These are phyloP conservation scores for Tricholoma terreum DNA, from an alignment of 768 basidiomycete genomes.

Conservation along the genomic window DNA sequence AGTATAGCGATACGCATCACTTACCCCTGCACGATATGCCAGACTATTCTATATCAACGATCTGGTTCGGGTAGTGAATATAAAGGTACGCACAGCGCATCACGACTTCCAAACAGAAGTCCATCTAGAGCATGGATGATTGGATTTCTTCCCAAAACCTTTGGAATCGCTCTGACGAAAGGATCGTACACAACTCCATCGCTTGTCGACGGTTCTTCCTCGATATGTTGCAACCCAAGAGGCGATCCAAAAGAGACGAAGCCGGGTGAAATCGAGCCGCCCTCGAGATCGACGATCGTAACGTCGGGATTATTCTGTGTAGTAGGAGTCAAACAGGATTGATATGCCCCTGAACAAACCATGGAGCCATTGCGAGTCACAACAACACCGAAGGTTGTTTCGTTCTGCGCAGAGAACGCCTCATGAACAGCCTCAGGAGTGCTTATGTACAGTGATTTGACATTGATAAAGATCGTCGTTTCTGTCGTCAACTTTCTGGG, in stretches of 20 bases:
- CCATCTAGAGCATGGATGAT: conserved; percentile 73
- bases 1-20: conserved; percentile 1
- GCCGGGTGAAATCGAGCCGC: conserved; percentile 65
- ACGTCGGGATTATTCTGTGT: conserved; percentile 18
- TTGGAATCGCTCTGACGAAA: conserved; percentile 41
- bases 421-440: conserved; percentile 27
- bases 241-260: conserved; percentile 69
- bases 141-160: conserved; percentile 48
- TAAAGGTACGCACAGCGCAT: conserved; percentile 57
- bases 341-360: conserved; percentile 41
- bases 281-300: conserved; percentile 58
- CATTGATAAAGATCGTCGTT: conserved; percentile 61
- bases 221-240: conserved; percentile 70
- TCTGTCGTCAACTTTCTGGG: conserved; percentile 33
- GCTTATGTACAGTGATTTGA: conserved; percentile 43
- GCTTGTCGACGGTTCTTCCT: conserved; percentile 61
- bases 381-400: conserved; percentile 30
- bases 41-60: conserved; percentile 36
- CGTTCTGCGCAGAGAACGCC: conserved; percentile 21
- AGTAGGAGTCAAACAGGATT: conserved; percentile 17
- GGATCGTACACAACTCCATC: conserved; percentile 66
- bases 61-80: not conserved
- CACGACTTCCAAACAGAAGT: conserved; percentile 62
- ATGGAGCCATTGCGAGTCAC: conserved; percentile 47
- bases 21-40: conserved; percentile 67